These are phyloP conservation scores for Neurospora africana DNA, from an alignment of 495 filamentous ascomycete species.

Conservation along the genomic window DNA sequence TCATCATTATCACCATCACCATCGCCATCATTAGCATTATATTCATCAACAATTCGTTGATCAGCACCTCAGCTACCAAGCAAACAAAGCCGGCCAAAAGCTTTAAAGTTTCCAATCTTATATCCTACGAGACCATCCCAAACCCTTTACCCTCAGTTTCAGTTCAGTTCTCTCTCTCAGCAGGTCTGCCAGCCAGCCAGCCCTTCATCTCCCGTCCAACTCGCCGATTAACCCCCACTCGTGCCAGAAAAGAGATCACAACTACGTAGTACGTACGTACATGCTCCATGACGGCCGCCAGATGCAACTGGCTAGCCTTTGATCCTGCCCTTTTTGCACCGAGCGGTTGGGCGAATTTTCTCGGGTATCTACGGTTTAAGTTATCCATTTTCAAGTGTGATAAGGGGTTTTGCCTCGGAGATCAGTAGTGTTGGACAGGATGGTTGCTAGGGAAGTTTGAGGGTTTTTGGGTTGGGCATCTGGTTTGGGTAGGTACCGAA, in stretches of 20 bases:
- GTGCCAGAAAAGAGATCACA: not conserved
- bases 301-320: too few relatives aligned
- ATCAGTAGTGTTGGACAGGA: not conserved
- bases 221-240: too few relatives aligned
- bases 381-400: not conserved
- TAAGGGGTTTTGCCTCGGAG: not conserved
- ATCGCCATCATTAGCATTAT: not conserved
- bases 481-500: not conserved
- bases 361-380: not conserved
- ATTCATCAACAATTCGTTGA: not conserved
- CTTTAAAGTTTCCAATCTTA: not conserved
- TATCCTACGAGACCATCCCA: not conserved
- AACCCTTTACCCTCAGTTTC: not conserved
- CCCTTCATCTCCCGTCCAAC: not conserved
- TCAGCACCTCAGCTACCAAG: not conserved
- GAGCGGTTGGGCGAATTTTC: too few relatives aligned
- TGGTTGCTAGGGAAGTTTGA: not conserved
- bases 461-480: not conserved
- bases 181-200: not conserved
- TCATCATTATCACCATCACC: not conserved
- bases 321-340: too few relatives aligned
- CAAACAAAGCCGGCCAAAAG: not conserved
- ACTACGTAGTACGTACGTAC: too few relatives aligned
- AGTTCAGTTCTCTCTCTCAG: not conserved
- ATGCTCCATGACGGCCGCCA: too few relatives aligned